These are phyloP conservation scores for Pyricularia pennisetigena DNA, from an alignment of 2,329 filamentous ascomycete species.

Conservation along the genomic window DNA sequence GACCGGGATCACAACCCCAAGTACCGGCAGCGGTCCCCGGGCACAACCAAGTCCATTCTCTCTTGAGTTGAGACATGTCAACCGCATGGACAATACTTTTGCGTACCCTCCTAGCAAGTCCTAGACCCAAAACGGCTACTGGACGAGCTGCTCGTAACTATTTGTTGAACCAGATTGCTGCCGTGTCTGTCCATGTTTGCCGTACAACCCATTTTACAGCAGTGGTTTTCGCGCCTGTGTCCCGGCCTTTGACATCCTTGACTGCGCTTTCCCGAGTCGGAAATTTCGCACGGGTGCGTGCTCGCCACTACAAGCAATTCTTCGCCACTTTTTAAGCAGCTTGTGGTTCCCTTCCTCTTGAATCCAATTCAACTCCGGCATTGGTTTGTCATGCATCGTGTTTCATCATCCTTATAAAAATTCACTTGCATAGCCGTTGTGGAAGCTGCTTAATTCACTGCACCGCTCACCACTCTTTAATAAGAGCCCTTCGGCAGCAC, in stretches of 20 bases:
- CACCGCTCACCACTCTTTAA: neutral
- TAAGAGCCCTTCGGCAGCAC: neutral
- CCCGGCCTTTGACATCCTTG: neutral
- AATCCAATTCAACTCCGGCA: neutral
- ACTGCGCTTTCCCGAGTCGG: neutral
- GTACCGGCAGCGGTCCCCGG: neutral
- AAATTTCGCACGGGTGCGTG: neutral
- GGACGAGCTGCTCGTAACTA: neutral
- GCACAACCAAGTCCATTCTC: neutral
- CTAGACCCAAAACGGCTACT: neutral
- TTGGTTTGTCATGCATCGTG: neutral
- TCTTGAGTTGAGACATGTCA: neutral
- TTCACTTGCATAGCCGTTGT: neutral
- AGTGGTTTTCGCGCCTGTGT: neutral
- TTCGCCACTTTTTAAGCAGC: neutral
- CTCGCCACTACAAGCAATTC: neutral
- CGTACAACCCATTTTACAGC: neutral
- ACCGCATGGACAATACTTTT: neutral
- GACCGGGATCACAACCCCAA: neutral
- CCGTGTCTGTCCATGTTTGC: neutral
- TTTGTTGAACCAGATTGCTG: neutral
- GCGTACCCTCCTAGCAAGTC: neutral
- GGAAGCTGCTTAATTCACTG: neutral
- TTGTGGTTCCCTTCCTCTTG: neutral
- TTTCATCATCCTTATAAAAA: neutral